Conservation (phyloP, 1,284 basidiomycete species). For the Microbotryum intermedium region DNA sequence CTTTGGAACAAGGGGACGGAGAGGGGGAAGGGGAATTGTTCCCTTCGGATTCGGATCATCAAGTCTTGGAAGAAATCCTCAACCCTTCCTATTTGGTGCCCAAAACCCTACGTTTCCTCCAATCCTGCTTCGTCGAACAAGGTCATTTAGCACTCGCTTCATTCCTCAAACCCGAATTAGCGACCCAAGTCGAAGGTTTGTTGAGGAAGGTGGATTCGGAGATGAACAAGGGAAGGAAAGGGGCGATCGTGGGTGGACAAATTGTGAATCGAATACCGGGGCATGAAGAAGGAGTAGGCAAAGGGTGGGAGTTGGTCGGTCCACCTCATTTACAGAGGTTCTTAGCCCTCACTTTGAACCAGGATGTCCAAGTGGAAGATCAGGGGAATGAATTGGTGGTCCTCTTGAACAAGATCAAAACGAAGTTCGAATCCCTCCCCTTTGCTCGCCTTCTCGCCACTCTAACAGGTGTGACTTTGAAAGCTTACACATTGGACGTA, state of each 20-base stretch:
- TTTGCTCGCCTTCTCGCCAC: slow-evolving; percentile 85
- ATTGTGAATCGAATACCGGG: slow-evolving; percentile 47
- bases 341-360: slow-evolving; percentile 49
- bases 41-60: slow-evolving; percentile 23
- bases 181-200: slow-evolving; percentile 52
- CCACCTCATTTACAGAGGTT: slow-evolving; percentile 94
- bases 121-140: slow-evolving; percentile 73
- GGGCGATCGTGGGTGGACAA: slow-evolving; percentile 2
- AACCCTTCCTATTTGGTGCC: slow-evolving; percentile 83
- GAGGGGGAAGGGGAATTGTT: not conserved
- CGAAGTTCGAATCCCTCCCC: slow-evolving; percentile 69
- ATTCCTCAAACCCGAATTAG: slow-evolving; percentile 64
- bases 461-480: slow-evolving; percentile 66
- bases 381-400: slow-evolving; percentile 44
- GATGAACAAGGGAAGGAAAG: slow-evolving; percentile 5
- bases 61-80: slow-evolving; percentile 53
- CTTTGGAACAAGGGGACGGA: too few relatives aligned
- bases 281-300: slow-evolving; percentile 49
- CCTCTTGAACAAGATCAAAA: slow-evolving; percentile 44
- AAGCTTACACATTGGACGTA: slow-evolving; percentile 65
- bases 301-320: slow-evolving; percentile 65
- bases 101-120: slow-evolving; percentile 70
- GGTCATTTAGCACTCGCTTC: slow-evolving; percentile 84
- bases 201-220: slow-evolving; percentile 14
- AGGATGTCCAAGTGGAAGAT: not conserved